Evolutionary conservation across 768 basidiomycete genomes (phyloP), one percentile per base, ranked within the genome.

Genomic region (Aureoboletus auriporus): DNA sequence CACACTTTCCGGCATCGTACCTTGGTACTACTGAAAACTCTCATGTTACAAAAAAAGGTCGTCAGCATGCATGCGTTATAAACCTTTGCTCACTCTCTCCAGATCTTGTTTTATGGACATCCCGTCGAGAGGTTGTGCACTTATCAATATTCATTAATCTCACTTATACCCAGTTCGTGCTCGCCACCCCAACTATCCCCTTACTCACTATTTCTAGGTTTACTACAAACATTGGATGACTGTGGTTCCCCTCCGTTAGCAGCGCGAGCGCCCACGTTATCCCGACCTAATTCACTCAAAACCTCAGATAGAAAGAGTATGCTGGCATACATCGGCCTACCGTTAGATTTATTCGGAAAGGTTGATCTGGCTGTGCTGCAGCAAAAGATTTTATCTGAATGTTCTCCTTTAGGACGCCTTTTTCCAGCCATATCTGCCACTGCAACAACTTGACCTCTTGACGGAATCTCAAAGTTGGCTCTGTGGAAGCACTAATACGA

Each of bases 101-200:
- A 95, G 93, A 88, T 98, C 50, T 87, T 98, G 84, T 94, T 99
- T 67, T 96, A 80, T 60, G 94, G 94, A 6, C 91, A 95, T 61
- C 95, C 95, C 0, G 95, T 98, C 2, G 96, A 99, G 68, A 83
- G 84, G 39, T 71, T 99, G 16, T 97, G 95, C 71, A 97, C 93
- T 23, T 97, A 92, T 62, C 96, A 99, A 65, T 99, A 99, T 66
- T 95, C 93, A 0, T 75, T 98, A n/a, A 80, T 96, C 40, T 93
- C 95, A 0, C 75, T 98, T 8, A 77, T 98, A 51, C 95, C 95
- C 9, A 89, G 91, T 90, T 39, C 23, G 49, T 56, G 44, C 23
- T 9, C 23, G 39, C 5, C 8, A 27, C 23, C 36, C 8, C 17
- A 8, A n/a, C 38, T 13, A 47, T 38, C 11, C 46, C 40, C n/a